Percentiles rank a stretch among this genome's conserved stretches.
phyloP scores from a whole-genome alignment of 2,329 filamentous ascomycete species.

The Aureobasidium mangrovei region DNA sequence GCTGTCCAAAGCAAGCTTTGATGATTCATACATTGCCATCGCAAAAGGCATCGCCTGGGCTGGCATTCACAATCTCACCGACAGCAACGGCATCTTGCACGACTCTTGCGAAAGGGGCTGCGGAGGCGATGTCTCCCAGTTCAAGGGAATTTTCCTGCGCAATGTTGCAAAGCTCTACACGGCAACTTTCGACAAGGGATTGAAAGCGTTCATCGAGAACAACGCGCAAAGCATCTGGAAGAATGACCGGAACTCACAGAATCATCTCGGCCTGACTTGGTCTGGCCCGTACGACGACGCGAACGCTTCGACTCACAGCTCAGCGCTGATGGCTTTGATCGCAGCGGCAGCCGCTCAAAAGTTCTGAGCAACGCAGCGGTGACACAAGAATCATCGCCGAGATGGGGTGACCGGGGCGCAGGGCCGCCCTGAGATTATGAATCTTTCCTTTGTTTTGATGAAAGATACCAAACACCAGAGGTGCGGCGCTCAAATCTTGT shows the following conservation, averaged over 20 bases:
- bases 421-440: neutral
- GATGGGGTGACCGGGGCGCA: neutral
- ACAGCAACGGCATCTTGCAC: slow-evolving; percentile 30
- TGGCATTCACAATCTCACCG: slow-evolving; percentile 29
- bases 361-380: neutral
- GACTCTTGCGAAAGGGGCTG: slow-evolving; percentile 33
- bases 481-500: neutral
- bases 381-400: neutral
- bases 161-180: slow-evolving; percentile 52
- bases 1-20: slow-evolving; percentile 33
- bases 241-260: slow-evolving; percentile 44
- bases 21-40: slow-evolving; percentile 25
- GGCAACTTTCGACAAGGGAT: slow-evolving; percentile 40
- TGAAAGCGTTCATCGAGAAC: slow-evolving; percentile 45
- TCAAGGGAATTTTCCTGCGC: slow-evolving; percentile 64
- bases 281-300: slow-evolving; percentile 46
- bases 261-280: slow-evolving; percentile 51
- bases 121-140: slow-evolving; percentile 39
- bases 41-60: slow-evolving; percentile 31
- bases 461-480: neutral
- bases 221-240: slow-evolving; percentile 59
- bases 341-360: slow-evolving; percentile 38
- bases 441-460: neutral
- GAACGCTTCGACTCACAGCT: slow-evolving; percentile 53
- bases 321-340: slow-evolving; percentile 58